Evolutionary conservation across 257 asterid genomes (phyloP).

Genomic region (Voacanga thouarsii): DNA sequence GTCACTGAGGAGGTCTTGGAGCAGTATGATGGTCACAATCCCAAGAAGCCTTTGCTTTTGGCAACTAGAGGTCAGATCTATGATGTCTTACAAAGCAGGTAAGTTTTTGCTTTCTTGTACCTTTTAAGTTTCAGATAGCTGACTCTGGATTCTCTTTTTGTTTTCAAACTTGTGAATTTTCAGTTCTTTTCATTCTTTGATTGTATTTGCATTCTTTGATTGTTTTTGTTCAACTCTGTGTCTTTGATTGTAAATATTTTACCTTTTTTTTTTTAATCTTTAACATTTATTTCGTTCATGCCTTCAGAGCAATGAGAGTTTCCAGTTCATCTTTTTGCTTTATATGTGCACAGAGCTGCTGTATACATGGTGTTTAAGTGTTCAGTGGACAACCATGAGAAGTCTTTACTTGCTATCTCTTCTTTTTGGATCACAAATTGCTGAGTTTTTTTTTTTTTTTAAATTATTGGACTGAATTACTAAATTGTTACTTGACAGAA

Average conservation of each 20-base stretch:
- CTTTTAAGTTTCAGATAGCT: not conserved
- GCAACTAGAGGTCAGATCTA: conserved; percentile 98
- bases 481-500: no score
- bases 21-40: conserved; percentile 78
- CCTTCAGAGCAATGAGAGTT: no score
- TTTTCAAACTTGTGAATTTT: not conserved
- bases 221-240: not conserved
- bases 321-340: no score
- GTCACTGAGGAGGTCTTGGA: conserved; percentile 66
- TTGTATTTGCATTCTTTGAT: not conserved
- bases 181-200: not conserved
- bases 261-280: not conserved
- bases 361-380: no score
- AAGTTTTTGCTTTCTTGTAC: not conserved
- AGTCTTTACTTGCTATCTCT: no score
- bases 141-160: not conserved
- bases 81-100: conserved; percentile 96
- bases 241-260: not conserved
- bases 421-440: no score
- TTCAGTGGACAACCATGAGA: no score
- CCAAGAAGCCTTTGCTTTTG: conserved; percentile 86
- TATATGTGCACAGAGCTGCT: no score
- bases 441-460: no score
- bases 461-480: no score
- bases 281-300: no score